Evolutionary conservation across 108 stramenopile genomes (phyloP).

Genomic region (Nitzschia putrida): DNA sequence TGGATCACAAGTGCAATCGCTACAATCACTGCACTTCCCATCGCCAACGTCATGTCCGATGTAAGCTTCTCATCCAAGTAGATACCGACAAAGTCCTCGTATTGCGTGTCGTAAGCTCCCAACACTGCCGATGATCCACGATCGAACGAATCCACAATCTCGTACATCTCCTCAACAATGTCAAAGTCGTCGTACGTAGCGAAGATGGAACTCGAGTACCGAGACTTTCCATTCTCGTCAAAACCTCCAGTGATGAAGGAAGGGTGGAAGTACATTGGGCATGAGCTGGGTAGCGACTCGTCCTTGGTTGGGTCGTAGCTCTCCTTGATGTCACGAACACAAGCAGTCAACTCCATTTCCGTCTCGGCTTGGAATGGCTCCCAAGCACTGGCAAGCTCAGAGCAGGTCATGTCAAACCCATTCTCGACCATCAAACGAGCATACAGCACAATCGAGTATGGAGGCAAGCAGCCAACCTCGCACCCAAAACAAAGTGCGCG

Average conservation of each 20-base stretch:
- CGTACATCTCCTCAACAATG: constrained; percentile 35
- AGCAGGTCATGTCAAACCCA: constrained; percentile 33
- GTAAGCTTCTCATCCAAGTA: constrained; percentile 29
- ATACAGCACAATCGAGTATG: constrained; percentile 42
- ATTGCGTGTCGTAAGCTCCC: constrained; percentile 49
- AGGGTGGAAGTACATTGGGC: constrained; percentile 34
- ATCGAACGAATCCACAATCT: constrained; percentile 29
- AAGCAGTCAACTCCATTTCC: constrained; percentile 20
- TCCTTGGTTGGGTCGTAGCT: constrained; percentile 7
- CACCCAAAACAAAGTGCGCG: constrained; percentile 31
- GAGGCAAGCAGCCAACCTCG: constrained; percentile 34
- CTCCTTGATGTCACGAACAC: constrained; percentile 22
- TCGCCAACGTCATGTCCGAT: constrained; percentile 45
- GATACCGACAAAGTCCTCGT: constrained; percentile 40
- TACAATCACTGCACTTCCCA: constrained; percentile 36
- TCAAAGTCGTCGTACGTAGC: constrained; percentile 26
- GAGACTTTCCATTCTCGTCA: constrained; percentile 9
- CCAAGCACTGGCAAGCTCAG: constrained; percentile 38
- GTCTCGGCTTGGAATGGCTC: constrained; percentile 16
- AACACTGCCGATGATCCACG: constrained; percentile 17
- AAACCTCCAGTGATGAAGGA: constrained; percentile 39
- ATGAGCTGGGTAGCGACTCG: constrained; percentile 5
- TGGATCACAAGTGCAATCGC: constrained; percentile 46
- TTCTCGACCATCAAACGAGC: constrained; percentile 41
- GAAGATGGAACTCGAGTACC: constrained; percentile 48